Base-by-base conservation (phyloP, 352 stramenopile genomes). In the Phytophthora nicotianae region DNA sequence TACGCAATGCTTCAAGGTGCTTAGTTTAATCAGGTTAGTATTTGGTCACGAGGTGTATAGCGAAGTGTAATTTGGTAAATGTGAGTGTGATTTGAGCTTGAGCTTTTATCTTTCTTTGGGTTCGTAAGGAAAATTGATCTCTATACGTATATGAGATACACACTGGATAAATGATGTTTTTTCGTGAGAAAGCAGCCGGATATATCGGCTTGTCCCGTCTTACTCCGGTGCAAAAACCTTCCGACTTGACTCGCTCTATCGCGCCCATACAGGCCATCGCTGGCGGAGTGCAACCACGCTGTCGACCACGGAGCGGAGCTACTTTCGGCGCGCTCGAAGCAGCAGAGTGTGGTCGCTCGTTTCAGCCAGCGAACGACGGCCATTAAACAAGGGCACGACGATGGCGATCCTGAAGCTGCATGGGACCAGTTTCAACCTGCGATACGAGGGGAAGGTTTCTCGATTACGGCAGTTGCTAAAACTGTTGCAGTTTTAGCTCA, bases 221-320 rank as follows among this genome's bases (percentile, higher is more conserved):
- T 38, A 9, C 8, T 20, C 13, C 50, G 23, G 49, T 58, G 42
- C 49, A 58, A 52, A 54, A 52, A 51, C 37, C 26, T 55, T 60
- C 50, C 19, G 50, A 53, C 32, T 59, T 59, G 50, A 52, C 48
- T 66, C 58, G 50, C 50, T 55, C 42, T 55, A 50, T 49, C 17
- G n/a, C 47, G 20, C 23, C 6, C 23, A 57, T 57, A n/a, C 17
- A 37, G 23, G 23, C 23, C 10, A n/a, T 17, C 27, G 23, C 13
- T 10, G 29, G 19, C 29, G 17, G 49, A 53, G 46, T 53, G 47
- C 47, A 53, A 53, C 27, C 27, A 27, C 16, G 21, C 35, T 38
- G 32, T 54, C 29, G 48, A 17, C 8, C 32, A 32, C 32, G 47
- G 26, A 41, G 46, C 27, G 19, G 33, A 32, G 17, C 24, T 46